Evolutionary conservation across 2,329 filamentous ascomycete genomes (phyloP).

Genomic region (Colletotrichum noveboracense): DNA sequence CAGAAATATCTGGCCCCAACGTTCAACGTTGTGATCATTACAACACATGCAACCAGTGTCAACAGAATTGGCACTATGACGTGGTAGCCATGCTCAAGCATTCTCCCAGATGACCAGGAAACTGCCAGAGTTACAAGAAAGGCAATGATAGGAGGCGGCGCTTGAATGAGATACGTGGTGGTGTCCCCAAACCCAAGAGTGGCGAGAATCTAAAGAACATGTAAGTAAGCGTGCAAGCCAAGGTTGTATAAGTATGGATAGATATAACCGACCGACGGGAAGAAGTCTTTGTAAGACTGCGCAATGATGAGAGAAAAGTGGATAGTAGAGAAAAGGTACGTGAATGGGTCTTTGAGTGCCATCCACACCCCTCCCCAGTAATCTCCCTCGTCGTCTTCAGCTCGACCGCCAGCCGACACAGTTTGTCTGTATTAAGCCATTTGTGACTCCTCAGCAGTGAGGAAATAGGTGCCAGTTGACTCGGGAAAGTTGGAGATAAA

Average conservation of each 20-base stretch:
- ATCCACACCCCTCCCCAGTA: slow-evolving; percentile 41
- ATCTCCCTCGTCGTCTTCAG: slow-evolving; percentile 42
- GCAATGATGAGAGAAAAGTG: slow-evolving; percentile 50
- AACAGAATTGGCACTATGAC: slow-evolving; percentile 42
- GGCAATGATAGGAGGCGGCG: slow-evolving; percentile 45
- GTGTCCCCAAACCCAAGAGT: slow-evolving; percentile 31
- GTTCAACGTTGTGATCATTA: slow-evolving; percentile 45
- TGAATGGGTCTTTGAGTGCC: slow-evolving; percentile 39
- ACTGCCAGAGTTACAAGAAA: slow-evolving; percentile 40
- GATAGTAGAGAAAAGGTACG: slow-evolving; percentile 40
- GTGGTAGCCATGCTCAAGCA: slow-evolving; percentile 44
- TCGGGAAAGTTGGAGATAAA: slow-evolving; percentile 42
- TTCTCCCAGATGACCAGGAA: slow-evolving; percentile 42
- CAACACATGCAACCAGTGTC: slow-evolving; percentile 42
- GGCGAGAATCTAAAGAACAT: slow-evolving; percentile 26
- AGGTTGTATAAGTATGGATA: not conserved
- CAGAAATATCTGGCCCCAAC: slow-evolving; percentile 46
- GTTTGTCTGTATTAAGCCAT: slow-evolving; percentile 41
- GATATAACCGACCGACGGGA: slow-evolving; percentile 37
- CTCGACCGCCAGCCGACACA: slow-evolving; percentile 38
- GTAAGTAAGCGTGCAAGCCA: not conserved
- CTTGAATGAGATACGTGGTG: slow-evolving; percentile 44
- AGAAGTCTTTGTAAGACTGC: slow-evolving; percentile 46
- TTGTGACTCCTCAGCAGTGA: slow-evolving; percentile 41
- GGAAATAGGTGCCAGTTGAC: slow-evolving; percentile 34